Conservation (phyloP, 345 rosid genomes). For the Xanthoceras sorbifolium region DNA sequence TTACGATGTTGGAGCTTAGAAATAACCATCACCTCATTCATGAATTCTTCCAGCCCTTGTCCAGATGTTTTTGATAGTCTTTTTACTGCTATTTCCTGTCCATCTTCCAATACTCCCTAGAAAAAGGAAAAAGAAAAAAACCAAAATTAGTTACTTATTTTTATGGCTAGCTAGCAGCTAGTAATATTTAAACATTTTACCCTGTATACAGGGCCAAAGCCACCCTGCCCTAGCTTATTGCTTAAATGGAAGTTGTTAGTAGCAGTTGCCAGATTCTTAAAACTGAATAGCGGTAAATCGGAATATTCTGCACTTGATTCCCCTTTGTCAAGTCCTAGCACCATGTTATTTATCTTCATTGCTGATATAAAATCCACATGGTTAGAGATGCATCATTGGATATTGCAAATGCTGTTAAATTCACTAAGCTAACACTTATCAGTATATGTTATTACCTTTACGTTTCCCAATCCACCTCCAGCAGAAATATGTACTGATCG, state of each 20-base stretch:
- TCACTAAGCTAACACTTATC: too few relatives aligned
- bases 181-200: neutral
- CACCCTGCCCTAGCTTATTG: neutral
- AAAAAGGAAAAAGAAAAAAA: neutral
- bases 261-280: neutral
- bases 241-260: neutral
- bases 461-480: neutral
- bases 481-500: neutral
- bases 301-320: neutral
- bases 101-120: neutral
- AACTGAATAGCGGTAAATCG: neutral
- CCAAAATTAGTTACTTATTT: too few relatives aligned
- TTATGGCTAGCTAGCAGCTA: too few relatives aligned
- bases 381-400: neutral
- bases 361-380: neutral
- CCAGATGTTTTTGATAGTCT: neutral
- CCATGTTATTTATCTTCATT: neutral
- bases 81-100: neutral
- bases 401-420: neutral
- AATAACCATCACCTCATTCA: conserved; percentile 7
- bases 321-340: neutral
- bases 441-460: neutral
- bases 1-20: conserved; percentile 10
- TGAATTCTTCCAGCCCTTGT: conserved; percentile 9
- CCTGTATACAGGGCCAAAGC: neutral